Base-by-base conservation (phyloP, 1,284 basidiomycete genomes). In the Naganishia cerealis region DNA sequence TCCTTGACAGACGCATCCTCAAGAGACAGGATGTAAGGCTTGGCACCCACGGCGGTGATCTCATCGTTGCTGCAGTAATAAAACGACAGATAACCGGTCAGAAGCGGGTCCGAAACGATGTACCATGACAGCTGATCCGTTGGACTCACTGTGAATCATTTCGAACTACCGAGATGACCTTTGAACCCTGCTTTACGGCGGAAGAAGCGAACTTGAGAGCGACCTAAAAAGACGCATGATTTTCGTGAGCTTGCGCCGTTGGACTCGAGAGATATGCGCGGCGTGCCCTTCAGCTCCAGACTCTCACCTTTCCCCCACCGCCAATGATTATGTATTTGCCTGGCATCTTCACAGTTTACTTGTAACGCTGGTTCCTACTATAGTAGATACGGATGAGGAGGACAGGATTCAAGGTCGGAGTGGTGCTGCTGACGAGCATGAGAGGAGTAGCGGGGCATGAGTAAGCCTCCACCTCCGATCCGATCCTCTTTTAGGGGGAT, bases 91-190 rank as follows among this genome's bases (percentile, higher is more conserved):
- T 38, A n/a, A 46, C 16, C 43, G 16, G 42, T 54, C 3, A 16
- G 53, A 18, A 29, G 39, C 15, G 43, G 21, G 4, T 55, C 54
- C 38, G 26, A 7, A n/a, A 43, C 46, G 10, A 26, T 9, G n/a
- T 24, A 54, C 8, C 16, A 24, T n/a, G 57, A 26, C 2, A n/a
- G 55, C 2, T 8, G 7, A 46, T 18, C 43, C 5, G 16, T 10
- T 7, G 59, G 65, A 75, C 79, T 68, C 63, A 79, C 78, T 80
- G 79, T 1, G 61, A 66, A 54, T 79, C 73, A 61, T 82, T 81
- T 55, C 87, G 84, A 69, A 89, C 86, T 56, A 89, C 82, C 2
- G 87, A 87, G 38, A 84, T 83, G 21, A 89, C 83, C n/a, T 75
- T 72, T 72, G 86, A 80, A 0, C 76, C 77, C 33, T 71, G 72